A percentile compares a stretch with the other conserved stretches of the same genome.
Evolutionary conservation across 352 stramenopile species (phyloP).

Genomic region (Globisporangium carolinianum): DNA sequence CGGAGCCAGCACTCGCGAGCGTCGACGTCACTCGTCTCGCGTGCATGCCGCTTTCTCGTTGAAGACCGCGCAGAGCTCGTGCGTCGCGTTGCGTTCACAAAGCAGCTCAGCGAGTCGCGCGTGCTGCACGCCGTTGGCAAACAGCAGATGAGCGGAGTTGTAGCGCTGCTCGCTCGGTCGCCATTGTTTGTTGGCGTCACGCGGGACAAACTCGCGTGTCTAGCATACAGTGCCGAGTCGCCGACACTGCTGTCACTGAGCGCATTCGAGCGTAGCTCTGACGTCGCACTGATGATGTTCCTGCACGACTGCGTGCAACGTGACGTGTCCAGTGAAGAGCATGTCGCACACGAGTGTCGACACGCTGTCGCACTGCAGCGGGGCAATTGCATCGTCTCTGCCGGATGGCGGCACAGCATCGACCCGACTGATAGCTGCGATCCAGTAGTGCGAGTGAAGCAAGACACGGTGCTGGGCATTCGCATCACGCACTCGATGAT

Average conservation of each 20-base stretch:
- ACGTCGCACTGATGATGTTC: not conserved
- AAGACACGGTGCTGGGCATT: not conserved
- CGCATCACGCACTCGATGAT: conserved; percentile 1
- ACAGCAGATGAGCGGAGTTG: conserved; percentile 6
- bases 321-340: too few species aligned
- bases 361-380: too few species aligned
- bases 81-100: conserved; percentile 23
- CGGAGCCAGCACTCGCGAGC: not conserved
- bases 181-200: conserved; percentile 4
- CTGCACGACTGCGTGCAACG: not conserved
- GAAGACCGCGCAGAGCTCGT: conserved; percentile 29
- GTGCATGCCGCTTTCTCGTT: conserved; percentile 17
- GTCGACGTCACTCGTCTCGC: conserved; percentile 14
- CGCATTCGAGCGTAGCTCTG: not conserved
- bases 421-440: not conserved
- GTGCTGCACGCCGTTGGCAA: conserved; percentile 12
- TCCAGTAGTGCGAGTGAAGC: not conserved
- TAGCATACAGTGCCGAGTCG: not conserved
- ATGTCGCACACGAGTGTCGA: too few species aligned
- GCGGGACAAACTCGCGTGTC: conserved; percentile 9
- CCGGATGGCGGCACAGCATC: too few species aligned
- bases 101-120: conserved; percentile 9
- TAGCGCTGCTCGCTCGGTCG: conserved; percentile 4
- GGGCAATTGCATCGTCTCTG: too few species aligned
- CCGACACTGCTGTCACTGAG: not conserved